Evolutionary conservation across 2,329 filamentous ascomycete genomes (phyloP), one percentile per base, ranked within the genome.

Genomic region (Beauveria sp.): DNA sequence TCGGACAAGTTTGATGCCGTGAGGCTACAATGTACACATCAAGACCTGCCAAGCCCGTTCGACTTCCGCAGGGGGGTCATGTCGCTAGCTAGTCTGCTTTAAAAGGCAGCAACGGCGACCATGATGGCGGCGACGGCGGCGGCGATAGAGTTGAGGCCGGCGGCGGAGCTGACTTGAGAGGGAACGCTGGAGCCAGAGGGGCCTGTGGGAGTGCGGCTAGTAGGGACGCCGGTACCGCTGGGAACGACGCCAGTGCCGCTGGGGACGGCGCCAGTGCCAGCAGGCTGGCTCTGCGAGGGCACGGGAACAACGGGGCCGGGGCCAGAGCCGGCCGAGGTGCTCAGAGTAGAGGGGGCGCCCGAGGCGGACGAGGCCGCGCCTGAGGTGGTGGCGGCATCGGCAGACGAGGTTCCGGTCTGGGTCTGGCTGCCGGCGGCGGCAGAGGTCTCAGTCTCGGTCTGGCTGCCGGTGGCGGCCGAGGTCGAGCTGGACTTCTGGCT

Each of bases 51-150:
- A 50, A 51, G 52, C 45, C 7, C 38, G 22, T 14, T 26, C 20
- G 3, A 18, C n/a, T 43, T 22, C 34, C 34, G 34, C 34, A 38
- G 5, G 34, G 31, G 31, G 12, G 34, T 2, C 0, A 5, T 38
- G 12, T 34, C 12, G 31, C 31, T 34, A 34, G 34, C 12, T 12
- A 14, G 34, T 38, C 38, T 43, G 31, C 12, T 54, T 70, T 71
- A 74, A 64, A 75, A 54, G 18, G 70, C 66, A 55, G 67, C 68
- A 54, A 65, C 68, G 28, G 71, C 73, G 43, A 73, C 61, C 38
- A 70, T 56, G 20, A 74, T 40, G 8, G 72, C 73, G 4, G 71
- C 65, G 4, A 66, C 70, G 10, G 68, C 72, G 20, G 72, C 73
- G 6, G 67, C 71, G 22, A 74, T 60, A 0, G 71, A 71, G 66